A percentile compares a stretch with the other conserved stretches of the same genome.
Conservation (phyloP, 371 early-diverging fungal genomes). For the Choanephora cucurbitarum region DNA sequence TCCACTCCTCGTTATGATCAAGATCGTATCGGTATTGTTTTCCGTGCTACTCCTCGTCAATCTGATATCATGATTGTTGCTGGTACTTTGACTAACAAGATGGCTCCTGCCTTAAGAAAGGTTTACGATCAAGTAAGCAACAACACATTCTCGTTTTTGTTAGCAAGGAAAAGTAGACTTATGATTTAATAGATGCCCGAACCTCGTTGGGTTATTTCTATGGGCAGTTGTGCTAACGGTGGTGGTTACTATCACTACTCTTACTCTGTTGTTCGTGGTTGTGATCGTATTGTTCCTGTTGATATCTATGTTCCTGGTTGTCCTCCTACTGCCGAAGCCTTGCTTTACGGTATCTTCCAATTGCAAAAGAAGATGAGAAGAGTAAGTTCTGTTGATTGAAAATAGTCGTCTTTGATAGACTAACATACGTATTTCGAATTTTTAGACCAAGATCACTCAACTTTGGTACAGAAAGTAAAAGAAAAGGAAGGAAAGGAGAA, state of each 20-base stretch:
- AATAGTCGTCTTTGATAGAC: no score
- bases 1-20: conserved; percentile 97
- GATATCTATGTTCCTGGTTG: conserved; percentile 98
- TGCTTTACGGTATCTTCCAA: conserved; percentile 96
- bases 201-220: conserved; percentile 98
- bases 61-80: conserved; percentile 99
- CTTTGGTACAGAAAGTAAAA: conserved; percentile 61
- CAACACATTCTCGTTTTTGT: no score
- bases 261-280: conserved; percentile 93
- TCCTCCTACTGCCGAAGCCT: conserved; percentile 97
- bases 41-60: conserved; percentile 97
- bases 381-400: conserved; percentile 32
- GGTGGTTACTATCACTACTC: conserved; percentile 99
- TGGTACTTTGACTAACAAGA: conserved; percentile 97
- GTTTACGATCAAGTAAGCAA: conserved; percentile 89
- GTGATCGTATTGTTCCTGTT: conserved; percentile 96
- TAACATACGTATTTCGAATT: neutral
- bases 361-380: conserved; percentile 96
- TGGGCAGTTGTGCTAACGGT: conserved; percentile 98
- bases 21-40: conserved; percentile 97
- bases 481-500: conserved; percentile 5
- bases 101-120: conserved; percentile 97
- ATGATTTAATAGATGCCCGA: conserved; percentile 87
- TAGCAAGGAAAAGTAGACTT: no score
- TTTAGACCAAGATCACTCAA: conserved; percentile 55